Conservation (phyloP, 495 filamentous ascomycete genomes). For the Astrothelium subdiscretum region DNA sequence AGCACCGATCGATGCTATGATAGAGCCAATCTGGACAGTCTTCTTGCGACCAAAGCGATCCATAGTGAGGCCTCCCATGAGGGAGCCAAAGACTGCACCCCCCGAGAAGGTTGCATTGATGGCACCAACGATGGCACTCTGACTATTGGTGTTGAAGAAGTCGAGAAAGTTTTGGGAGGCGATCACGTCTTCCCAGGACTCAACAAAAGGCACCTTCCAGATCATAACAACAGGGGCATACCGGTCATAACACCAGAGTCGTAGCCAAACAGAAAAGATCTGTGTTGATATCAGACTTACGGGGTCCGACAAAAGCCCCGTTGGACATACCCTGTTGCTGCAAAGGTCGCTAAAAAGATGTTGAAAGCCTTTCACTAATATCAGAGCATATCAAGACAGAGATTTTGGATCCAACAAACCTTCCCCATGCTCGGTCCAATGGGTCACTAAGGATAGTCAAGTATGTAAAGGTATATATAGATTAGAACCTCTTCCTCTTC, state of each 20-base stretch:
- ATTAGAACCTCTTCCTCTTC: background rate
- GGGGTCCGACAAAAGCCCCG: background rate
- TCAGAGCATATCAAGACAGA: background rate
- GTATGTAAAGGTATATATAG: background rate
- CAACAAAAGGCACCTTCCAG: background rate
- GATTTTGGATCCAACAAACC: background rate
- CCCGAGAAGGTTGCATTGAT: slow-evolving; percentile 23
- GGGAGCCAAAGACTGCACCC: slow-evolving; percentile 11
- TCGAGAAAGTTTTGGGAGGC: background rate
- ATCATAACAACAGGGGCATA: no score
- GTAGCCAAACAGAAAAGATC: slow-evolving; percentile 4
- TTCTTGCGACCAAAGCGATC: slow-evolving; percentile 39
- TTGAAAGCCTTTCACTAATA: background rate
- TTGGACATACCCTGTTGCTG: background rate
- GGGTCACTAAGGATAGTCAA: no score
- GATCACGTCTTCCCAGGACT: background rate
- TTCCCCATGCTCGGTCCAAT: background rate
- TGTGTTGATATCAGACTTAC: background rate
- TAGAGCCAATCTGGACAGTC: slow-evolving; percentile 44
- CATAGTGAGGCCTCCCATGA: slow-evolving; percentile 14
- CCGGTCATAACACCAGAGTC: background rate
- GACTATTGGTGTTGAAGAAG: slow-evolving; percentile 16
- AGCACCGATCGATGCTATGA: slow-evolving; percentile 43
- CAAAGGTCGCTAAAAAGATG: slow-evolving; percentile 1
- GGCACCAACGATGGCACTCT: slow-evolving; percentile 17